Base-by-base conservation (phyloP, 768 basidiomycete species). In the Lentinula lateritia region DNA sequence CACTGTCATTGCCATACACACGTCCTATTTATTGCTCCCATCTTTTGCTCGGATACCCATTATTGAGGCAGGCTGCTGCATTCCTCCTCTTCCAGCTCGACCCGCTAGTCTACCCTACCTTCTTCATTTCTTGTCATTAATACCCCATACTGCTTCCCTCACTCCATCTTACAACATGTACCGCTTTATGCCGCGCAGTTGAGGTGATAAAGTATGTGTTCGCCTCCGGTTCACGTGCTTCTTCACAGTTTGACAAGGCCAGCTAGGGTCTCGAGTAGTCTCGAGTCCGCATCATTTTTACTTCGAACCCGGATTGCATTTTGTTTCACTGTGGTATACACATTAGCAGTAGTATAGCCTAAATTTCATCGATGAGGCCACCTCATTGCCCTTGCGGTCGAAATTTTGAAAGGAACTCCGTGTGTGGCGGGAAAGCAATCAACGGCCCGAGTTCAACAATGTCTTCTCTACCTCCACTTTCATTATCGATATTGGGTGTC, bases 401-500 rank as follows among this genome's bases (percentile, higher is more conserved):
- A 10, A 41, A 6, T 9, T 41, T 41, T 41, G 2, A 15, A 15
- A 41, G 15, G 39, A 41, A 28, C 28, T 28, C 28, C 28, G 23
- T 23, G 23, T 23, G 23, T 1, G 2, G 23, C 23, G 23, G 23
- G 28, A 28, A 28, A 28, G 28, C 28, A 28, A 28, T 28, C 28
- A 2, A 0, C 28, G 28, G 42, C 16, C 6, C 16, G 9, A 32
- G 5, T 5, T 15, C 12, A 28, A 20, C 15, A 5, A 15, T n/a
- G 2, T 55, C 53, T 56, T 45, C 55, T 56, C 70, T 89, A 16
- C 87, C 86, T 4, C 88, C 87, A 3, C 82, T 91, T 43, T 89
- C 89, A 1, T 78, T 88, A 45, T 92, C 89, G 15, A 92, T 95
- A 64, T 84, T 97, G 34, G 90, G 90, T 58, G 87, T 93, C 54